phyloP scores from a whole-genome alignment of 352 stramenopile genomes.

The Pythium sukuiense region DNA sequence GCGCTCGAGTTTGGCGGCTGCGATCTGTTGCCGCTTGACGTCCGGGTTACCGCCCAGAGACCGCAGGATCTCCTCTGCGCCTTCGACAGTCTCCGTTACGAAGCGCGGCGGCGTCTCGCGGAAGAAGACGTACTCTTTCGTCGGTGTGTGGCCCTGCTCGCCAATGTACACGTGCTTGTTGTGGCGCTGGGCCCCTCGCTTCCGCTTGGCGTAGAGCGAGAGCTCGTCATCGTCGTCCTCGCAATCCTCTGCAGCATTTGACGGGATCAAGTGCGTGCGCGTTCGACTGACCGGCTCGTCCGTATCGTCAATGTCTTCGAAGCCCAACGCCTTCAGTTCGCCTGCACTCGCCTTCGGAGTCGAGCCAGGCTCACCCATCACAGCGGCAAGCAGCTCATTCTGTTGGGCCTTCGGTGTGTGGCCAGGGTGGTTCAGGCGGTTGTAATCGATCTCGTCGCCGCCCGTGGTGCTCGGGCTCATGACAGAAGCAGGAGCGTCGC shows the following conservation, averaged over 20 bases:
- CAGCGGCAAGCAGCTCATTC: slow-evolving; percentile 16
- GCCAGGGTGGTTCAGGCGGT: slow-evolving; percentile 56
- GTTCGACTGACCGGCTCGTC: slow-evolving; percentile 1
- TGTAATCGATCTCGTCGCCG: slow-evolving; percentile 36
- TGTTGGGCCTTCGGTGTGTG: slow-evolving; percentile 54
- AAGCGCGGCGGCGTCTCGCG: slow-evolving; percentile 76
- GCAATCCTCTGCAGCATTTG: slow-evolving; percentile 10
- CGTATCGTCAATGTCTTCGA: slow-evolving; percentile 49
- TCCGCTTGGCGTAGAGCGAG: slow-evolving; percentile 56
- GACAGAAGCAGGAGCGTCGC: neutral
- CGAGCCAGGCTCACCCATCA: slow-evolving; percentile 60
- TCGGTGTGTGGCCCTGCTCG: slow-evolving; percentile 55
- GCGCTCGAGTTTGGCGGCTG: slow-evolving; percentile 34
- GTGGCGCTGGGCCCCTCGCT: slow-evolving; percentile 41
- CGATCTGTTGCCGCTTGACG: slow-evolving; percentile 36
- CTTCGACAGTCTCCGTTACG: slow-evolving; percentile 76
- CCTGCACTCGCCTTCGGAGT: slow-evolving; percentile 52
- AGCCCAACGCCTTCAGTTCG: slow-evolving; percentile 49
- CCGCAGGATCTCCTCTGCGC: slow-evolving; percentile 39
- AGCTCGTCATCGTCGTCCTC: slow-evolving; percentile 25
- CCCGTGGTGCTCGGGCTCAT: neutral
- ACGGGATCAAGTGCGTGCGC: neutral
- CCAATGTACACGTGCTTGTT: slow-evolving; percentile 63
- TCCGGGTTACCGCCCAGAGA: slow-evolving; percentile 40
- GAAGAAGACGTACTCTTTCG: slow-evolving; percentile 86